Evolutionary conservation across 2,329 filamentous ascomycete species (phyloP).

Genomic region (Allantophomopsis lycopodina): DNA sequence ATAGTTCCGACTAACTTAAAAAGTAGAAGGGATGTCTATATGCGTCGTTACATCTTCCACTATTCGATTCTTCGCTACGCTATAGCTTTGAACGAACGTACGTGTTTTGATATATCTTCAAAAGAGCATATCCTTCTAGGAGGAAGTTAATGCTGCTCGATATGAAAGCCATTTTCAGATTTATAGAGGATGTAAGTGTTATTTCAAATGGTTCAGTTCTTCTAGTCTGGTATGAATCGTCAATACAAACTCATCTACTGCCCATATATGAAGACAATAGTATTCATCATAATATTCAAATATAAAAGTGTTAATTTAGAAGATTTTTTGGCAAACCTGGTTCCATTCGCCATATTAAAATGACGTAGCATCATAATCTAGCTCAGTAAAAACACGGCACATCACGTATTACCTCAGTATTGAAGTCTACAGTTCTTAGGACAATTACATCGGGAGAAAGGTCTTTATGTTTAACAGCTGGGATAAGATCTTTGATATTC

Average conservation of each 20-base stretch:
- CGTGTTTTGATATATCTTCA: slow-evolving; percentile 37
- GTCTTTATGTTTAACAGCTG: slow-evolving; percentile 44
- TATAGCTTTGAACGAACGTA: slow-evolving; percentile 44
- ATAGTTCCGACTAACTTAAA: slow-evolving; percentile 23
- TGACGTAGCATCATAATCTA: neutral
- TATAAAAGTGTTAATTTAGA: slow-evolving; percentile 24
- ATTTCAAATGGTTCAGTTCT: slow-evolving; percentile 21
- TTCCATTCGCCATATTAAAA: slow-evolving; percentile 22
- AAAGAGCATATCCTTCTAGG: slow-evolving; percentile 35
- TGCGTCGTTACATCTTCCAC: slow-evolving; percentile 34
- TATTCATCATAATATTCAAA: slow-evolving; percentile 34
- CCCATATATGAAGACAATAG: slow-evolving; percentile 36
- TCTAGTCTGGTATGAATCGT: slow-evolving; percentile 28
- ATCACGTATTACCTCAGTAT: slow-evolving; percentile 37
- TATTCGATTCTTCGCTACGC: slow-evolving; percentile 26
- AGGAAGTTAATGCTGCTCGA: slow-evolving; percentile 33
- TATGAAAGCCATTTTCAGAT: slow-evolving; percentile 38
- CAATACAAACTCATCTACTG: slow-evolving; percentile 40
- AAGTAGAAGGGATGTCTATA: slow-evolving; percentile 33
- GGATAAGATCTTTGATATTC: slow-evolving; percentile 29
- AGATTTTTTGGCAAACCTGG: slow-evolving; percentile 31
- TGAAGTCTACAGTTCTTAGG: slow-evolving; percentile 51
- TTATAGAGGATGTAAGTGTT: slow-evolving; percentile 44
- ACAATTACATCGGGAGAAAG: slow-evolving; percentile 46
- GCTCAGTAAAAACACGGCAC: neutral